phyloP scores from a whole-genome alignment of 2,329 filamentous ascomycete genomes.

The Blastomyces gilchristii region DNA sequence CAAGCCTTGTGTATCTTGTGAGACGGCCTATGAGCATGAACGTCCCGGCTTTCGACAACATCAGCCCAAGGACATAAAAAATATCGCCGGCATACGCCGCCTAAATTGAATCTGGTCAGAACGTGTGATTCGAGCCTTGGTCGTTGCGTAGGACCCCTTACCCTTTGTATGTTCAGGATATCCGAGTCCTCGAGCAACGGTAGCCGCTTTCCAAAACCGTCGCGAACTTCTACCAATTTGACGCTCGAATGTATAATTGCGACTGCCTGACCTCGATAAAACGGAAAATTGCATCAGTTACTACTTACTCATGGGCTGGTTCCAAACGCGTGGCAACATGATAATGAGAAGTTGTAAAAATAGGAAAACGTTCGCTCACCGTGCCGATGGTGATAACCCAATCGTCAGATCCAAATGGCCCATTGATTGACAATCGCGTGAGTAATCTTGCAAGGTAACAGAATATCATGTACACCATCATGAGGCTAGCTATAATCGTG shows the following conservation, averaged over 20 bases:
- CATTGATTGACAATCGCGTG: slow-evolving; percentile 15
- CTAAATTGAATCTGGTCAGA: slow-evolving; percentile 7
- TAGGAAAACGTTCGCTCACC: slow-evolving; percentile 6
- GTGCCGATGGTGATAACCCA: slow-evolving; percentile 14
- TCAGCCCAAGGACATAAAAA: slow-evolving; percentile 14
- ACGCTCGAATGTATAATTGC: slow-evolving; percentile 13
- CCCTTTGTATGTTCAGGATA: slow-evolving; percentile 11
- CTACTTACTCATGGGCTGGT: background rate
- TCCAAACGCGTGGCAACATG: background rate
- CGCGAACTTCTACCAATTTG: slow-evolving; percentile 13
- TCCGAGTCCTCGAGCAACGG: slow-evolving; percentile 3
- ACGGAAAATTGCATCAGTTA: background rate
- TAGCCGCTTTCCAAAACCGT: slow-evolving; percentile 13
- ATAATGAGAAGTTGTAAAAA: background rate
- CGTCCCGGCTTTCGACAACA: slow-evolving; percentile 12
- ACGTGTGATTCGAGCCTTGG: background rate
- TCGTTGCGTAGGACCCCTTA: background rate
- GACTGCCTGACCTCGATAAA: slow-evolving; percentile 8
- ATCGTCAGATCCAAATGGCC: slow-evolving; percentile 14
- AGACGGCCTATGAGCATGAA: slow-evolving; percentile 15
- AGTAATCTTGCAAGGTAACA: slow-evolving; percentile 14
- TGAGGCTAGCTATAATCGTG: slow-evolving; percentile 12
- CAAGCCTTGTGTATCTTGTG: slow-evolving; percentile 13
- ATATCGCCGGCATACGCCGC: slow-evolving; percentile 14
- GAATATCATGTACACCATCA: slow-evolving; percentile 15